A percentile compares a stretch with the other conserved stretches of the same genome.
These are phyloP conservation scores for Plasmodium coatneyi DNA, from an alignment of 169 alveolate species.

Conservation along the genomic window DNA sequence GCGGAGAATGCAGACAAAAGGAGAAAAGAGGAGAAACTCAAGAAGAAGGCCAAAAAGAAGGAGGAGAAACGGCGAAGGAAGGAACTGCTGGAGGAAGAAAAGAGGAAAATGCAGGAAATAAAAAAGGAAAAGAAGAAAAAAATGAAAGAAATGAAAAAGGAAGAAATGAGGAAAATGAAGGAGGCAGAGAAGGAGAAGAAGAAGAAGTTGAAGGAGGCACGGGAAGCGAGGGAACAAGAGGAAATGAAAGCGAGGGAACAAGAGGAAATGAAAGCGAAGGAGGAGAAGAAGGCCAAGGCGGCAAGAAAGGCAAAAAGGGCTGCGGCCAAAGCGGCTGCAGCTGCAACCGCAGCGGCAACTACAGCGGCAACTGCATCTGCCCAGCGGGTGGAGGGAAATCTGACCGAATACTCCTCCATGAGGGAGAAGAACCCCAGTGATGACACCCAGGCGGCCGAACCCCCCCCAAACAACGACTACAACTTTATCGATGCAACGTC, in stretches of 20 bases:
- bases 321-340: not conserved
- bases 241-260: not conserved
- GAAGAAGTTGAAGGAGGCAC: not conserved
- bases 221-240: not conserved
- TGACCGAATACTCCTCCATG: not conserved
- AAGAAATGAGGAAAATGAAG: conserved; percentile 18
- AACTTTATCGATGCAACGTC: conserved; percentile 28
- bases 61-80: not conserved
- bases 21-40: not conserved
- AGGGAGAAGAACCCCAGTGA: not conserved
- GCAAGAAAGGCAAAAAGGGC: not conserved
- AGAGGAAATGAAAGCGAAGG: not conserved
- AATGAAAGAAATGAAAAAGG: not conserved
- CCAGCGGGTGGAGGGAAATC: not conserved
- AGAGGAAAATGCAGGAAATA: not conserved
- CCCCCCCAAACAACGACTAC: conserved; percentile 24
- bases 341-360: not conserved
- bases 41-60: not conserved
- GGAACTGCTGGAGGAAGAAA: not conserved
- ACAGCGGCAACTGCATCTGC: not conserved
- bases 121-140: not conserved
- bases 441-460: not conserved
- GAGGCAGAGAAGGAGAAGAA: not conserved
- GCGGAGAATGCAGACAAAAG: not conserved
- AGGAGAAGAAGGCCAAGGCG: not conserved